Base-by-base conservation (phyloP, 768 basidiomycete species). In the Podaxis carcinomalis region DNA sequence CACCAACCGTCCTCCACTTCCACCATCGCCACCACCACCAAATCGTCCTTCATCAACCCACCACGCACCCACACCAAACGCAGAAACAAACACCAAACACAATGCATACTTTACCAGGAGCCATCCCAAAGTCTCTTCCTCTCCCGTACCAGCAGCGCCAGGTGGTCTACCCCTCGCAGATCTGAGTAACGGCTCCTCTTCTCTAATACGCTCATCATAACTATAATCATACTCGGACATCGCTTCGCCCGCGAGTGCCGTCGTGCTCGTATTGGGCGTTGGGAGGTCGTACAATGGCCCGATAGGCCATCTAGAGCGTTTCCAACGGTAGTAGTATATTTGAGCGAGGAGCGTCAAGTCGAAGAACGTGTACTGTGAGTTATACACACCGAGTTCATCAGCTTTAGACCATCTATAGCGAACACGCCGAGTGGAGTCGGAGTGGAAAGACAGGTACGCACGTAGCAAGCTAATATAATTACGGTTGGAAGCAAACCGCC, bases 251-350 rank as follows among this genome's bases (percentile, higher is more conserved):
- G 36, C 37, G 36, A 40, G 40, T 42, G 50, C 50, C 58, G 80
- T 76, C 44, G 78, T 74, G 65, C 85, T 80, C 63, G 65, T 67
- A 67, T 61, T 60, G 65, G 53, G 64, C 59, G 28, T 61, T 61
- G 56, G 63, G 39, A 40, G 7, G 16, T 51, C 42, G 28, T 36
- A 39, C 13, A 55, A 25, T 5, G 36, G 44, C 9, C 59, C 52
- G 36, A 55, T 61, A 1, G 52, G 52, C 27, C 35, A 50, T 19
- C 67, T 65, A 55, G 62, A 62, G 65, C 78, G 71, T 64, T 78
- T 84, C 81, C 86, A 83, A 23, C 92, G 89, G 74, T 98, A 98
- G 76, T 92, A 95, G 73, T 92, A 95, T 57, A 96, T 87, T 76
- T 98, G 95, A 60, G 80, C 74, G 57, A 98, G 76, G 50, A 98